These are phyloP conservation scores for Wickerhamomyces chaumierensis DNA, from an alignment of 805 yeast species.

Conservation along the genomic window DNA sequence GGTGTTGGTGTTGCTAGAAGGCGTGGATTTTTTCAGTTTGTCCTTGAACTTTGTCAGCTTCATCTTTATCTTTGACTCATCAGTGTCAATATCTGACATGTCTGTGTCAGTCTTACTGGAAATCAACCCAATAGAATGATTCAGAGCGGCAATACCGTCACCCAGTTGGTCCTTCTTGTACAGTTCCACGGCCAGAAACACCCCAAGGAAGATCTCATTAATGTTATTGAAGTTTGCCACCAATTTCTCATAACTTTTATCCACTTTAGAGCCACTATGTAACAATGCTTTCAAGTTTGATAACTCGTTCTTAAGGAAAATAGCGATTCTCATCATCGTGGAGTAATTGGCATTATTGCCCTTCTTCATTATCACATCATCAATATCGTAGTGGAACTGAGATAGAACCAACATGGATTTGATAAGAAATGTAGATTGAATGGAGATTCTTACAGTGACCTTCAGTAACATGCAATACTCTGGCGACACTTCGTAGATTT, in stretches of 20 bases:
- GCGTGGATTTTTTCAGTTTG: constrained; percentile 6
- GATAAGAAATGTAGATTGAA: constrained; percentile 21
- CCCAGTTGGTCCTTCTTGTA: constrained; percentile 35
- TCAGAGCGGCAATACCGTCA: constrained; percentile 33
- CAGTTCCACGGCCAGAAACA: constrained; percentile 32
- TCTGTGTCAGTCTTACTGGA: constrained; percentile 13
- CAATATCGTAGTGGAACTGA: constrained; percentile 9
- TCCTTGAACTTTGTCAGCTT: constrained; percentile 9
- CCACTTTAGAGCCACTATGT: too few relatives aligned
- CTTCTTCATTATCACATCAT: constrained; percentile 9
- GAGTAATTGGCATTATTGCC: constrained; percentile 20
- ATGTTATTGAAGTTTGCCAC: constrained; percentile 19
- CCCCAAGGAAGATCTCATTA: constrained; percentile 31
- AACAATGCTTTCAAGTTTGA: too few relatives aligned
- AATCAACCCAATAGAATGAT: constrained; percentile 23
- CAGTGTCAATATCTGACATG: constrained; percentile 3
- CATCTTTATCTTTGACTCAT: constrained; percentile 7
- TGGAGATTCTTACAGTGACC: constrained; percentile 10
- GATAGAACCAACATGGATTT: constrained; percentile 19
- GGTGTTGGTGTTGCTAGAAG: constrained; percentile 2
- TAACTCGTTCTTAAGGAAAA: constrained; percentile 25
- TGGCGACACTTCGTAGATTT: constrained; percentile 5
- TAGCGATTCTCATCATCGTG: constrained; percentile 33
- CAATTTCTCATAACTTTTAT: constrained; percentile 3
- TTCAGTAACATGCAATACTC: constrained; percentile 5